phyloP scores from a whole-genome alignment of 306 rosid genomes.

The Argentina anserina region DNA sequence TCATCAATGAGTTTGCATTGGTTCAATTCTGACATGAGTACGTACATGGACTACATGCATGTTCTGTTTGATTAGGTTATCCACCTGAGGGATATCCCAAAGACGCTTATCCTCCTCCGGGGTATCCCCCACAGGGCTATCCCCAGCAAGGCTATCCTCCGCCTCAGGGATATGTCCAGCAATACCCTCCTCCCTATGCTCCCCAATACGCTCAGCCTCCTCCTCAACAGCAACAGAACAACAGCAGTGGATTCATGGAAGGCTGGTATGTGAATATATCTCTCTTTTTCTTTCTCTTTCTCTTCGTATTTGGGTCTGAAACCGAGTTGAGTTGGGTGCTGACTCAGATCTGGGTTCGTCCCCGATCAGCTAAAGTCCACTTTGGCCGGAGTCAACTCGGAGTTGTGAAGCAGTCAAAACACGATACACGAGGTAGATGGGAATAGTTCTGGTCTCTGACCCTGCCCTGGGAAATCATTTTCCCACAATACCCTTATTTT shows the following conservation, averaged over 20 bases:
- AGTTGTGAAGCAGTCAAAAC: background rate
- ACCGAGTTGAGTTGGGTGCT: conserved; percentile 2
- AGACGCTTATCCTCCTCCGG: conserved; percentile 69
- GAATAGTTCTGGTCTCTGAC: background rate
- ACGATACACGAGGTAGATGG: background rate
- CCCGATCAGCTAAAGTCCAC: conserved; percentile 7
- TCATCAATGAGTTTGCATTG: background rate
- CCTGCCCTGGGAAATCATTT: background rate
- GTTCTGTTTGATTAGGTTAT: conserved; percentile 47
- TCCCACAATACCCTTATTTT: conserved; percentile 10
- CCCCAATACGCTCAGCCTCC: conserved; percentile 88
- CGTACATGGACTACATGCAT: too few relatives aligned
- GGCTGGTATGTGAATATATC: conserved; percentile 55
- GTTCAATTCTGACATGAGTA: background rate
- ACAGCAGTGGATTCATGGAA: conserved; percentile 50
- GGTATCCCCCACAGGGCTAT: conserved; percentile 52
- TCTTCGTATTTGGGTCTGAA: background rate
- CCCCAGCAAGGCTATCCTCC: conserved; percentile 57
- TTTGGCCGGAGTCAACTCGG: conserved; percentile 16
- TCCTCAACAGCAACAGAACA: conserved; percentile 36
- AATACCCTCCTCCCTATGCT: conserved; percentile 53
- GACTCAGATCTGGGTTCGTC: conserved; percentile 35
- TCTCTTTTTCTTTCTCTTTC: conserved; percentile 3
- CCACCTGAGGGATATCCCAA: conserved; percentile 76
- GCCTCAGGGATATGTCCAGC: conserved; percentile 46